These are phyloP conservation scores for Pyrus hybrid DNA, from an alignment of 331 rosid genomes.

Conservation along the genomic window DNA sequence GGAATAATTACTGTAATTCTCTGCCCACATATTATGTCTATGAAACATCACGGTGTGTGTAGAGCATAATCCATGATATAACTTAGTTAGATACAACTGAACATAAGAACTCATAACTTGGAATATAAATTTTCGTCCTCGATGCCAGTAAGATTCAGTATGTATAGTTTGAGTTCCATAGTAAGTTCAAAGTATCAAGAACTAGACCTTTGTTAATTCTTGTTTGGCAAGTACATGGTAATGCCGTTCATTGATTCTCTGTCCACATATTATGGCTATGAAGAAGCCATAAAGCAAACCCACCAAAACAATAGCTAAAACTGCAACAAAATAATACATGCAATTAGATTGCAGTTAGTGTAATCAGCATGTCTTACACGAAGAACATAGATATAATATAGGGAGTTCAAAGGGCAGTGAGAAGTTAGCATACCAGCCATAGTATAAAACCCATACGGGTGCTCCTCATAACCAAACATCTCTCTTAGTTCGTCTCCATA, in stretches of 20 bases:
- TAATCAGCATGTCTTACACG: neutral
- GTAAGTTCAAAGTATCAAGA: constrained; percentile 11
- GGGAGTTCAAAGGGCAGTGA: constrained; percentile 1
- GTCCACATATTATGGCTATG: constrained; percentile 97
- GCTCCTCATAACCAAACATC: constrained; percentile 99
- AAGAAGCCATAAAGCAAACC: constrained; percentile 98
- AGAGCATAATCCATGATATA: neutral
- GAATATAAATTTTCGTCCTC: too few relatives aligned
- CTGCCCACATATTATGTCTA: neutral
- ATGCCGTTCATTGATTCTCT: constrained; percentile 94
- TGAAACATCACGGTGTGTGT: neutral
- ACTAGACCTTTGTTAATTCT: constrained; percentile 79
- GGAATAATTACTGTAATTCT: neutral
- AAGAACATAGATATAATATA: neutral
- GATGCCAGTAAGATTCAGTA: neutral
- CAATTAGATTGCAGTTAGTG: too few relatives aligned
- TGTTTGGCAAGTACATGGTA: constrained; percentile 98
- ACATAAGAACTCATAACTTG: too few relatives aligned
- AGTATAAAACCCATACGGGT: constrained; percentile 95
- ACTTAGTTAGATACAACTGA: neutral
- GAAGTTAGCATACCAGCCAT: constrained; percentile 70
- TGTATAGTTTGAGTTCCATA: neutral
- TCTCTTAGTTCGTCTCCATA: constrained; percentile 93
- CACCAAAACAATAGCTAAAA: constrained; percentile 83
- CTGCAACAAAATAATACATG: constrained; percentile 32